Base-by-base conservation (phyloP, 1,139 yeast species). In the Suhomyces chickasaworum region DNA sequence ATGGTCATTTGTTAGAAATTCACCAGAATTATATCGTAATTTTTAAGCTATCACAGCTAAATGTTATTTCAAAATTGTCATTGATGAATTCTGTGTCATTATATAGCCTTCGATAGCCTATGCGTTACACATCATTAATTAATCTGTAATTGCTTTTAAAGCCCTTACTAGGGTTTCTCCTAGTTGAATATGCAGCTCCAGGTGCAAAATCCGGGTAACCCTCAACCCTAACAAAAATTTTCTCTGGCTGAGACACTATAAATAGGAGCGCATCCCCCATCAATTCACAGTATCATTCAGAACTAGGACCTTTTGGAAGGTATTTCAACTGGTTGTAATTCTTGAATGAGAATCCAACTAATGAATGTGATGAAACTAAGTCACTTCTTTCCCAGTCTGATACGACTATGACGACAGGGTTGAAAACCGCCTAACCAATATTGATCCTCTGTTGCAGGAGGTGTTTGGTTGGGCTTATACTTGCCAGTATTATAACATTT, bases 381-480 rank as follows among this genome's bases (percentile, higher is more conserved):
- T 78, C 66, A 66, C 84, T 81, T 83, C 87, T 85, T 83, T 84
- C 88, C 86, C 81, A 78, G 83, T 77, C 89, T 78, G 86, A 81
- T 68, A 79, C 89, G 91, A 84, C 89, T 80, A 79, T 84, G 91
- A 83, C 84, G 89, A 84, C 85, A 83, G 83, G 84, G 81, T 67
- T 77, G 81, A 81, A 73, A 83, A 82, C 72, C 69, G 86, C 78
- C 70, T 66, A 57, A 57, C 57, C 63, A 61, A 59, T 58, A 59
- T 59, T 60, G 58, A 61, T 54, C 63, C 65, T 54, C 67, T 63
- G 63, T 65, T 64, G 68, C 69, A 59, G 67, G 69, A 60, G 68
- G 68, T 59, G 64, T 61, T 61, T 60, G 60, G 54, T 60, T 66
- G 51, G 56, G 74, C 80, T 84, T 83, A 78, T 84, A 84, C 91